These are phyloP conservation scores for Heritiera littoralis DNA, from an alignment of 345 rosid species.

Conservation along the genomic window DNA sequence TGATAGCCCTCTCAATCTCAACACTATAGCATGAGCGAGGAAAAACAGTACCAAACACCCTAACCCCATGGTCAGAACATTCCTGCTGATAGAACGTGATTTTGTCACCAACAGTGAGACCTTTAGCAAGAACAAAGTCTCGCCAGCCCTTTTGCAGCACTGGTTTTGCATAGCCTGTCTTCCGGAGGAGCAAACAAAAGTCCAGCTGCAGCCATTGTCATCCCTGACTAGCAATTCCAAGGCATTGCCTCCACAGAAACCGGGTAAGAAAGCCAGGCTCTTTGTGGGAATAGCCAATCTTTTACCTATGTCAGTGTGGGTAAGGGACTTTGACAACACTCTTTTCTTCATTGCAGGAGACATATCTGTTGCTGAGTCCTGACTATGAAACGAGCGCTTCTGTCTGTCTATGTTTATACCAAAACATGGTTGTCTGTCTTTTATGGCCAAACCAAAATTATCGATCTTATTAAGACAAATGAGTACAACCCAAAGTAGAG, in stretches of 20 bases:
- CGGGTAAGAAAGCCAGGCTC: not conserved
- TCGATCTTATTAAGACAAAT: too few species aligned
- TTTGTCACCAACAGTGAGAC: conserved; percentile 11
- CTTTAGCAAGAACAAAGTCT: not conserved
- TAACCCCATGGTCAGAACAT: not conserved
- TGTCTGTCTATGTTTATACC: not conserved
- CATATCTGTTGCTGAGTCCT: not conserved
- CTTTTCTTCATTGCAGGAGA: not conserved
- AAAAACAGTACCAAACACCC: not conserved
- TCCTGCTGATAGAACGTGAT: not conserved
- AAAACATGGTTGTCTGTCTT: too few species aligned
- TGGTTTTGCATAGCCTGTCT: conserved; percentile 1
- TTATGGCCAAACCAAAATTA: not conserved
- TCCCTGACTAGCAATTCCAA: not conserved
- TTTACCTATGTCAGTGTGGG: not conserved
- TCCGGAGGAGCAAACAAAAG: not conserved
- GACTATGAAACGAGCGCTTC: too few species aligned
- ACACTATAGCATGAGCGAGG: not conserved
- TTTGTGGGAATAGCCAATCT: not conserved
- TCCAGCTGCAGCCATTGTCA: not conserved
- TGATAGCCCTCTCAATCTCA: conserved; percentile 1
- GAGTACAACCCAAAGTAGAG: too few species aligned
- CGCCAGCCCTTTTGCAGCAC: not conserved
- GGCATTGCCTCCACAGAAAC: not conserved
- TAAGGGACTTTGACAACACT: not conserved